phyloP scores from a whole-genome alignment of 352 stramenopile species.

The Phytophthora nicotianae region DNA sequence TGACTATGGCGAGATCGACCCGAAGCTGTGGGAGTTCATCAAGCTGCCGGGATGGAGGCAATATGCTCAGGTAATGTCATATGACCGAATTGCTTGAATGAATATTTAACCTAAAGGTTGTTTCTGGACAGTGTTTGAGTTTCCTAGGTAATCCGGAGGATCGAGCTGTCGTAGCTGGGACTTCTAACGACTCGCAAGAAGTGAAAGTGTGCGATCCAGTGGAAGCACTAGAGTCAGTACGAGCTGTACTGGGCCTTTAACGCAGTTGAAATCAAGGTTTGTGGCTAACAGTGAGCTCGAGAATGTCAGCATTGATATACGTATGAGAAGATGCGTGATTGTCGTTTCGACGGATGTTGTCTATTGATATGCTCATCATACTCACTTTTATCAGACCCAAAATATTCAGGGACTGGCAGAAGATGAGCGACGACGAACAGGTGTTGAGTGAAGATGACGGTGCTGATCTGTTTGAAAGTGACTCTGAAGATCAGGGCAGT shows the following conservation, averaged over 20 bases:
- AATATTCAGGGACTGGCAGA: background rate
- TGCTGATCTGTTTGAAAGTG: slow-evolving; percentile 24
- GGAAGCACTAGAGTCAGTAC: slow-evolving; percentile 28
- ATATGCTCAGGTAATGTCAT: slow-evolving; percentile 40
- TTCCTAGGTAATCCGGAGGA: slow-evolving; percentile 12
- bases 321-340: slow-evolving; percentile 7
- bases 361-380: slow-evolving; percentile 18
- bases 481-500: slow-evolving; percentile 14
- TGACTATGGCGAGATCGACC: slow-evolving; percentile 29
- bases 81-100: background rate
- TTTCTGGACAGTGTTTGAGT: slow-evolving; percentile 15
- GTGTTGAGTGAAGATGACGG: slow-evolving; percentile 18
- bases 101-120: background rate
- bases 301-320: background rate
- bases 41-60: slow-evolving; percentile 45
- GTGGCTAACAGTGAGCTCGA: background rate
- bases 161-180: slow-evolving; percentile 5
- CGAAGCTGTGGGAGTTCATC: slow-evolving; percentile 31
- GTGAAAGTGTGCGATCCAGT: slow-evolving; percentile 18
- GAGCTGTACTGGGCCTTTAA: slow-evolving; percentile 34
- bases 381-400: background rate
- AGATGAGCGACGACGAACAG: slow-evolving; percentile 22
- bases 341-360: slow-evolving; percentile 1
- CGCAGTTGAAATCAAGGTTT: background rate
- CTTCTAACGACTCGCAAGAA: slow-evolving; percentile 2